Evolutionary conservation across 2,329 filamentous ascomycete genomes (phyloP), one percentile per base, ranked within the genome.

Genomic region (Sporothrix globosa): DNA sequence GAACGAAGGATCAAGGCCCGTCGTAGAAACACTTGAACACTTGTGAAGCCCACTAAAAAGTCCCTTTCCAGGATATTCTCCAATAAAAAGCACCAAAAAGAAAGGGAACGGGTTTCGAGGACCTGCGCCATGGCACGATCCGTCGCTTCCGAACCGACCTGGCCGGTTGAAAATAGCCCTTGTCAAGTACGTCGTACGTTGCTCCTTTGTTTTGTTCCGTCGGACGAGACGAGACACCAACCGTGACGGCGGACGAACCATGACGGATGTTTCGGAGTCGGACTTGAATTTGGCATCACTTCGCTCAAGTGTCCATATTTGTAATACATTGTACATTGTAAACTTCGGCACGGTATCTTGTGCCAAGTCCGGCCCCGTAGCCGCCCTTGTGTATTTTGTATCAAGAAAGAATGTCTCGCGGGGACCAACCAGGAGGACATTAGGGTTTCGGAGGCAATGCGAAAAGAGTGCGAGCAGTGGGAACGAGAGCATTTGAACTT

Each of bases 121-220:
- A 17, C 27, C 54, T 58, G 54, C 54, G 17, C 54, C 30, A 58
- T 58, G 54, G 54, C 30, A 39, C 54, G 54, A 58, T 58, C 54
- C 54, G 54, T 58, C 54, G 54, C 39, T 58, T 39, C 54, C 54
- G 54, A 39, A 19, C 56, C 56, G 56, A 19, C 56, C 13, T 44
- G 56, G 11, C 56, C 56, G 56, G 56, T 44, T 61, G 56, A 61
- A 44, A 14, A 24, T 34, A 6, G 34, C 34, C 34, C 34, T 30
- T 34, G 27, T 30, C 52, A 5, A 34, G 53, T 56, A 34, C 13
- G 4, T 30, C 27, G 21, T 27, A 53, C 50, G n/a, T 34, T 34
- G 34, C 34, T 34, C 3, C 34, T 34, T 34, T 34, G 34, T 7
- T 34, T 9, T 34, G 5, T 34, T 34, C 21, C 50, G 21, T 56